A percentile compares a stretch with the other conserved stretches of the same genome.
Evolutionary conservation across 176 grass and related monocot genomes (phyloP).

Genomic region (sorghum (Sorghum bicolor)): DNA sequence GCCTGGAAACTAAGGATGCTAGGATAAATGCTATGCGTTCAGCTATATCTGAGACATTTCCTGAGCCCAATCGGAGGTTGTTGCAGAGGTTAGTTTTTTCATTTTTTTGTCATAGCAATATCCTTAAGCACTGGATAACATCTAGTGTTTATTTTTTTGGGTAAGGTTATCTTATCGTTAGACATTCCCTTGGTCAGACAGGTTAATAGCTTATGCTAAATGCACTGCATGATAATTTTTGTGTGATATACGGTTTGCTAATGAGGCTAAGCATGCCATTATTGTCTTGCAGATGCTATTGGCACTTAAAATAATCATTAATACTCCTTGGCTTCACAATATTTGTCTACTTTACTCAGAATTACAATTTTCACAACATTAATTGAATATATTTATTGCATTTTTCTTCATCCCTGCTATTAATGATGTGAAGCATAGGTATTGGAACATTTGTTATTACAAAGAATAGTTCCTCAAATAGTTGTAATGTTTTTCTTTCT

Average conservation of each 20-base stretch:
- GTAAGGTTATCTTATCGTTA: background rate
- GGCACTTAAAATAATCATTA: slow-evolving; percentile 5
- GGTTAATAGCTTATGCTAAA: slow-evolving; percentile 20
- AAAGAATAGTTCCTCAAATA: slow-evolving; percentile 16
- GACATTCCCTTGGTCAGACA: background rate
- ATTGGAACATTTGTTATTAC: background rate
- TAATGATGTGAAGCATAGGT: background rate
- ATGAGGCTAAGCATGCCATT: background rate
- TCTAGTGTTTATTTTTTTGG: background rate
- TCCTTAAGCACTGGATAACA: slow-evolving; percentile 12
- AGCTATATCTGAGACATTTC: slow-evolving; percentile 91
- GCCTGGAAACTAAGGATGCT: slow-evolving; percentile 72
- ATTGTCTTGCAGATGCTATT: slow-evolving; percentile 19
- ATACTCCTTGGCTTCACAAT: background rate
- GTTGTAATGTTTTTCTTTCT: background rate
- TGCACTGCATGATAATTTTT: background rate
- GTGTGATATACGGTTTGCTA: background rate
- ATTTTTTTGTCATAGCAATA: background rate
- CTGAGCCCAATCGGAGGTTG: slow-evolving; percentile 85
- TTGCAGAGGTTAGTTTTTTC: slow-evolving; percentile 74
- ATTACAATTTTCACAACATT: background rate
- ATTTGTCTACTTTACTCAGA: background rate
- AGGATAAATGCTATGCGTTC: slow-evolving; percentile 87
- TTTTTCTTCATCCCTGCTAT: background rate
- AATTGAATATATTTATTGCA: background rate